phyloP scores from a whole-genome alignment of 768 basidiomycete species.

The Grammothele lineata region DNA sequence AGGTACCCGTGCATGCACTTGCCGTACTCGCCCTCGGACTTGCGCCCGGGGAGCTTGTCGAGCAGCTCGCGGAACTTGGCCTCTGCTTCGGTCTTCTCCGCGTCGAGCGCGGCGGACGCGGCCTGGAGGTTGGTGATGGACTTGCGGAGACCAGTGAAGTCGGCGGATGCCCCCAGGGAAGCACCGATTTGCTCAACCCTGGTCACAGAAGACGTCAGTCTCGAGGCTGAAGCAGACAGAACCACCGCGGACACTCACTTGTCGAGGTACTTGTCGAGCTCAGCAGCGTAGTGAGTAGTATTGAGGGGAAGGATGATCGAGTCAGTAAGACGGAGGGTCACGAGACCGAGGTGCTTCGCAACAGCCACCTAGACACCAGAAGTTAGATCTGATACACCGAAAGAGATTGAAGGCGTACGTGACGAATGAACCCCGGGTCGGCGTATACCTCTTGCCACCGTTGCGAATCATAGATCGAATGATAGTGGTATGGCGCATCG shows the following conservation, averaged over 20 bases:
- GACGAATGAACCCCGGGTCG: slow-evolving; percentile 57
- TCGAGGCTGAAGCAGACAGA: no score
- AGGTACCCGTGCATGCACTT: background rate
- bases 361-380: slow-evolving; percentile 39
- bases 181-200: slow-evolving; percentile 25
- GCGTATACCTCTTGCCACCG: slow-evolving; percentile 58
- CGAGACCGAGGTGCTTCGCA: slow-evolving; percentile 53
- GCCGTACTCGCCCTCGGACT: background rate
- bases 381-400: background rate
- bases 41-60: slow-evolving; percentile 22
- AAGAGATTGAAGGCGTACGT: slow-evolving; percentile 34
- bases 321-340: slow-evolving; percentile 47
- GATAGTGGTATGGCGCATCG: slow-evolving; percentile 57
- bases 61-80: slow-evolving; percentile 45
- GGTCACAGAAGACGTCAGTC: no score
- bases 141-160: slow-evolving; percentile 40
- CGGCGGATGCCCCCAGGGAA: slow-evolving; percentile 18
- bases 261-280: slow-evolving; percentile 51
- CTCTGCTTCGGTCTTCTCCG: slow-evolving; percentile 55
- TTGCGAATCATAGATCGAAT: slow-evolving; percentile 55
- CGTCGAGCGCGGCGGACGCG: slow-evolving; percentile 53
- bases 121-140: slow-evolving; percentile 44
- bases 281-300: slow-evolving; percentile 61
- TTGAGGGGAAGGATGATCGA: slow-evolving; percentile 59
- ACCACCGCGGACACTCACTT: no score